Evolutionary conservation across 345 rosid genomes (phyloP).

Genomic region (Moringa oleifera): DNA sequence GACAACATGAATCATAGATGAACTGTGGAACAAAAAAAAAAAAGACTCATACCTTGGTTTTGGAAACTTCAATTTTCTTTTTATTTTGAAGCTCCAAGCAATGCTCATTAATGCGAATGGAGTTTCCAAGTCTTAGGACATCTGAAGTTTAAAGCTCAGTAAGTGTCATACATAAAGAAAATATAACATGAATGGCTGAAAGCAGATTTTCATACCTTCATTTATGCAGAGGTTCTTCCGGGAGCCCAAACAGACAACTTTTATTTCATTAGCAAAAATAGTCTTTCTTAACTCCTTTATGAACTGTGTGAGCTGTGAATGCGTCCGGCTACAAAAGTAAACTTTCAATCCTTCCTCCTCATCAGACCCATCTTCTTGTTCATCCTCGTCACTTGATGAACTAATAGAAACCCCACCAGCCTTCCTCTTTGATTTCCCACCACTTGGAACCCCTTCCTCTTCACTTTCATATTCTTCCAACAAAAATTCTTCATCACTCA

Average conservation of each 20-base stretch:
- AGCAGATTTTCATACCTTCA: slow-evolving; percentile 42
- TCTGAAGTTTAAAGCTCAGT: slow-evolving; percentile 35
- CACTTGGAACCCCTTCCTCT: slow-evolving; percentile 41
- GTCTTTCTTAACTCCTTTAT: slow-evolving; percentile 79
- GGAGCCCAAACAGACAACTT: slow-evolving; percentile 70
- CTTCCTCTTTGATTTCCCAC: slow-evolving; percentile 48
- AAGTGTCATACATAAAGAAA: slow-evolving; percentile 14
- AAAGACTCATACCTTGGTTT: slow-evolving; percentile 48
- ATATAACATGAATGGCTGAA: not conserved
- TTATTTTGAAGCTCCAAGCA: slow-evolving; percentile 85
- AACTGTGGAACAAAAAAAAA: not conserved
- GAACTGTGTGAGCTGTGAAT: slow-evolving; percentile 91
- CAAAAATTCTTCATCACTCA: slow-evolving; percentile 55
- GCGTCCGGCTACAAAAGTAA: slow-evolving; percentile 89
- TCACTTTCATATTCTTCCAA: slow-evolving; percentile 84
- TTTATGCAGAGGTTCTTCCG: slow-evolving; percentile 84
- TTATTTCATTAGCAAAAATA: slow-evolving; percentile 41
- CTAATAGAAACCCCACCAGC: slow-evolving; percentile 27
- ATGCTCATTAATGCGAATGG: slow-evolving; percentile 60
- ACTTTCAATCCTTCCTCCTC: slow-evolving; percentile 45
- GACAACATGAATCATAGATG: not conserved
- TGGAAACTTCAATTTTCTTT: slow-evolving; percentile 49
- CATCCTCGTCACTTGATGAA: slow-evolving; percentile 70
- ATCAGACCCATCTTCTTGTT: slow-evolving; percentile 25
- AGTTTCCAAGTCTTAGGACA: slow-evolving; percentile 62